Percentiles rank a stretch among this genome's conserved stretches.
Conservation (phyloP, 169 alveolate species). For the Fabrea salina region DNA sequence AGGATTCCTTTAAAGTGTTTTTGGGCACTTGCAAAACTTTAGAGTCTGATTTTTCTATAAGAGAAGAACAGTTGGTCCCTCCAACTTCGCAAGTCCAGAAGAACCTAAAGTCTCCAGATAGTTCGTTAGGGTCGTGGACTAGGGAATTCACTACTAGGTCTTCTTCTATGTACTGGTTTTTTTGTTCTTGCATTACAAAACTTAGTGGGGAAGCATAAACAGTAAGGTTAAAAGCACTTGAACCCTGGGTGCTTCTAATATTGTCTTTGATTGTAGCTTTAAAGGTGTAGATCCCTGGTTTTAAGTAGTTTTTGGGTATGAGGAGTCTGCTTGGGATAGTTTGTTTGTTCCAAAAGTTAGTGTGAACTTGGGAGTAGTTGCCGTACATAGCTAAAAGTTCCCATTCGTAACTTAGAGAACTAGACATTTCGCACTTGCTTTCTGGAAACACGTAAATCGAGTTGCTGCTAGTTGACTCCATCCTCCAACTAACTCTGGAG, state of each 20-base stretch:
- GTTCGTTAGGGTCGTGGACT: background rate
- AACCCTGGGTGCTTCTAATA: background rate
- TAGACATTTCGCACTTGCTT: constrained; percentile 7
- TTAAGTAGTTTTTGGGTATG: background rate
- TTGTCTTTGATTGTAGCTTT: background rate
- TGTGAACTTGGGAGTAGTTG: background rate
- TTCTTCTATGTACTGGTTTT: too few relatives aligned
- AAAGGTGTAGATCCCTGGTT: constrained; percentile 23
- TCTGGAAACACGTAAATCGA: background rate
- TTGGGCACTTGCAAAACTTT: background rate
- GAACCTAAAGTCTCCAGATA: background rate
- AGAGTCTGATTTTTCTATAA: background rate
- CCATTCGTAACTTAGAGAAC: background rate
- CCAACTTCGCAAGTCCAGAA: background rate
- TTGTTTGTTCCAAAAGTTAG: background rate
- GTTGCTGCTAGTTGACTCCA: background rate
- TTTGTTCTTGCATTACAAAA: too few relatives aligned
- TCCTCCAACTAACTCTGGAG: too few relatives aligned
- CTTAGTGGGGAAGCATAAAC: too few relatives aligned
- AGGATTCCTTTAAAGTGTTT: background rate
- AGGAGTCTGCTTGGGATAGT: background rate
- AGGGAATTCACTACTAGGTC: background rate
- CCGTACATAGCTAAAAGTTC: background rate
- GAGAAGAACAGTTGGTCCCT: background rate
- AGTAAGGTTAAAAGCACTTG: background rate